A percentile compares a stretch with the other conserved stretches of the same genome.
Conservation (phyloP, 2,329 filamentous ascomycete species). For the Arthroderma sp. region DNA sequence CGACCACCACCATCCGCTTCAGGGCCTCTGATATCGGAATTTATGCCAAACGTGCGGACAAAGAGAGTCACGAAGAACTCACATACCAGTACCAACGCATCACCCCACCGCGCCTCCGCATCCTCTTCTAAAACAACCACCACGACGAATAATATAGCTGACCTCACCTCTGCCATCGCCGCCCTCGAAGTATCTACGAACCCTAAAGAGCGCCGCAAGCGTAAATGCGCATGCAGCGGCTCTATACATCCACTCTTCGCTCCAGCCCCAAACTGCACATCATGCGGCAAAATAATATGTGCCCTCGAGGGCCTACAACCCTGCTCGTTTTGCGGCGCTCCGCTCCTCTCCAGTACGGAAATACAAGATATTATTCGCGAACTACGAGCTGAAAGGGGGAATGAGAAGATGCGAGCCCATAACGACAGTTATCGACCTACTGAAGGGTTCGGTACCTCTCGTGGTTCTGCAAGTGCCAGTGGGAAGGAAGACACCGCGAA, state of each 20-base stretch:
- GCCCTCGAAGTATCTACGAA: conserved; percentile 76
- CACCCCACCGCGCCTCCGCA: conserved; percentile 6
- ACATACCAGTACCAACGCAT: conserved; percentile 38
- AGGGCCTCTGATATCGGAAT: conserved; percentile 71
- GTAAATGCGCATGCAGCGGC: conserved; percentile 73
- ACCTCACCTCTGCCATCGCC: conserved; percentile 66
- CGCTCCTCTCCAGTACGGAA: conserved; percentile 58
- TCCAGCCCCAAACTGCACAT: conserved; percentile 86
- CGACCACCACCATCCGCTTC: conserved; percentile 53
- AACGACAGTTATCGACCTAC: conserved; percentile 36
- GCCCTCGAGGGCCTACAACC: conserved; percentile 86
- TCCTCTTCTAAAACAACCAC: conserved; percentile 13
- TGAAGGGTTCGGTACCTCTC: not conserved
- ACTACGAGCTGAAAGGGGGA: conserved; percentile 70
- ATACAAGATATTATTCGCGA: conserved; percentile 76
- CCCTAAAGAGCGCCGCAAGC: conserved; percentile 47
- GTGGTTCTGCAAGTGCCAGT: conserved; percentile 8
- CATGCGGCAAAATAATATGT: conserved; percentile 90
- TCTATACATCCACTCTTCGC: conserved; percentile 73
- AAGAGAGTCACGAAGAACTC: conserved; percentile 32
- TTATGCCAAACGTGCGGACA: conserved; percentile 44
- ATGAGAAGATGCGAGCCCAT: conserved; percentile 73
- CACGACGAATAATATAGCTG: conserved; percentile 37
- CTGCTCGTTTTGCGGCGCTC: conserved; percentile 75
- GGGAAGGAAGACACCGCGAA: conserved; percentile 17